Evolutionary conservation across 1,139 yeast genomes (phyloP).

Genomic region (Blastobotrys raffinosifermentans): DNA sequence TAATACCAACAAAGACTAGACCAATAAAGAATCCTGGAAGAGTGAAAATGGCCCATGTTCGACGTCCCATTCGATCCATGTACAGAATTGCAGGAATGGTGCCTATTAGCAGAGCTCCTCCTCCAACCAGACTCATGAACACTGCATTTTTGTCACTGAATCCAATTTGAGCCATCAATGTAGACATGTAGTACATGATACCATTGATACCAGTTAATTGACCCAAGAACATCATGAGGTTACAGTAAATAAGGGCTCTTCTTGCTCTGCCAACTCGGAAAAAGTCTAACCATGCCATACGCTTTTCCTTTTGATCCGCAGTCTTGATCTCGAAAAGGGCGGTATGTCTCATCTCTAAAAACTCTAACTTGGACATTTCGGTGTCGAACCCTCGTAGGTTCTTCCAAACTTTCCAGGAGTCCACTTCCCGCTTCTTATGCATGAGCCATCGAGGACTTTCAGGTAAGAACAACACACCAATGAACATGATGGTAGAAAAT

Average conservation of each 20-base stretch:
- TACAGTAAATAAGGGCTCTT: conserved; percentile 51
- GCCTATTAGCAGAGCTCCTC: conserved; percentile 53
- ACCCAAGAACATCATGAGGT: conserved; percentile 53
- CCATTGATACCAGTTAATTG: conserved; percentile 34
- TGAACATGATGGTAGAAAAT: conserved; percentile 45
- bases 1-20: conserved; percentile 50
- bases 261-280: conserved; percentile 49
- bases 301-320: conserved; percentile 33
- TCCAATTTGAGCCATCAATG: conserved; percentile 48
- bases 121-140: conserved; percentile 43
- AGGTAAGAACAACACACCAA: conserved; percentile 51
- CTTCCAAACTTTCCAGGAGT: conserved; percentile 51
- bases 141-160: conserved; percentile 39
- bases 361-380: conserved; percentile 41
- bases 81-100: conserved; percentile 55
- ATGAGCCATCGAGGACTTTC: conserved; percentile 70
- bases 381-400: conserved; percentile 41
- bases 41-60: conserved; percentile 33
- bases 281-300: conserved; percentile 42
- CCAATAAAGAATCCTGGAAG: conserved; percentile 53
- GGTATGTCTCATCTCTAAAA: conserved; percentile 41
- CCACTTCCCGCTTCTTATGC: conserved; percentile 45
- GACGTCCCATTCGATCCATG: conserved; percentile 58
- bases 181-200: conserved; percentile 46
- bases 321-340: conserved; percentile 33